Conservation (phyloP, 805 yeast genomes). For the Huiozyma naganishii region DNA sequence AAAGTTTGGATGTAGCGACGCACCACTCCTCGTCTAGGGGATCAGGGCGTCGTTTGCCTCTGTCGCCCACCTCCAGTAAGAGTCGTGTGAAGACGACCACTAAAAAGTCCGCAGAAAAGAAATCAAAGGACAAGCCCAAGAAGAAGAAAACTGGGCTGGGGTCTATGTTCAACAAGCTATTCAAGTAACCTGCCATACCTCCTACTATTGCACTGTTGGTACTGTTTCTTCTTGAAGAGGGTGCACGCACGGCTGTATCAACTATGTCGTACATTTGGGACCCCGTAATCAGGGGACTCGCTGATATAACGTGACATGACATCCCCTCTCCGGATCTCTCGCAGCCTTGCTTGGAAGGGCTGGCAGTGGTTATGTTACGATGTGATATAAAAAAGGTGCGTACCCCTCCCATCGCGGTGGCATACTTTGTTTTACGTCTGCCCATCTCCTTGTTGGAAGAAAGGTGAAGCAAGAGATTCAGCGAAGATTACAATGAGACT, state of each 20-base stretch:
- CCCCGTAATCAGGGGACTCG: neutral
- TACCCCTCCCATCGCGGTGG: neutral
- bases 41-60: too few species aligned
- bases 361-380: neutral
- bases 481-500: slow-evolving; percentile 14
- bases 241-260: too few species aligned
- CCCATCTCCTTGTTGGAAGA: neutral
- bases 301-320: neutral
- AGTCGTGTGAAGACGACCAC: too few species aligned
- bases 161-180: slow-evolving; percentile 15
- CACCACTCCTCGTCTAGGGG: neutral
- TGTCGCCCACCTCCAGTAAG: neutral
- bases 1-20: neutral
- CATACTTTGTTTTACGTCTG: neutral
- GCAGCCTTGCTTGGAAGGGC: neutral
- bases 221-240: too few species aligned
- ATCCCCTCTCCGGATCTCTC: neutral
- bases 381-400: neutral
- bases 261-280: neutral
- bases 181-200: slow-evolving; percentile 1
- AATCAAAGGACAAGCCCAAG: neutral
- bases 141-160: slow-evolving; percentile 11
- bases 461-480: neutral
- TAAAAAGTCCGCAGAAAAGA: too few species aligned
- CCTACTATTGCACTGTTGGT: too few species aligned